phyloP scores from a whole-genome alignment of 129 eudicot genomes.

The Logfia minima region DNA sequence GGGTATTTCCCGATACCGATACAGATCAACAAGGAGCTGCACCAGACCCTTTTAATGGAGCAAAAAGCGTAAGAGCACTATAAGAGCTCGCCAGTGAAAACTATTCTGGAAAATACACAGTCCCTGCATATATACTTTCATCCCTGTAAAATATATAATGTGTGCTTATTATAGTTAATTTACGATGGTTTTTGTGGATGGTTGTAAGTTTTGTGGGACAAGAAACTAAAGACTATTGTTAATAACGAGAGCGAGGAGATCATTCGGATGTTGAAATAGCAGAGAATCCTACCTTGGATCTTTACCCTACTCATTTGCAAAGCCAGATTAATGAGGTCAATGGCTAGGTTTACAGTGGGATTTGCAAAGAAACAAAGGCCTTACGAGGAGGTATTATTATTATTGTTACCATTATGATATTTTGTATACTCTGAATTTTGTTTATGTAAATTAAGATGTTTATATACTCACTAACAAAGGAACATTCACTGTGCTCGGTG shows the following conservation, averaged over 20 bases:
- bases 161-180: neutral
- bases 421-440: neutral
- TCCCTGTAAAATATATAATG: neutral
- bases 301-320: conserved; percentile 76
- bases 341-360: conserved; percentile 68
- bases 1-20: neutral
- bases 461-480: conserved; percentile 4
- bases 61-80: conserved; percentile 68
- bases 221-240: conserved; percentile 79
- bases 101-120: conserved; percentile 88
- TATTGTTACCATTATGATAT: neutral
- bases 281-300: conserved; percentile 70
- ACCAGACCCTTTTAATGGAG: conserved; percentile 72
- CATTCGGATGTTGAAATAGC: conserved; percentile 87
- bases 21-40: conserved; percentile 80
- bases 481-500: neutral
- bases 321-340: conserved; percentile 69
- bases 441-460: neutral
- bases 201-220: conserved; percentile 88
- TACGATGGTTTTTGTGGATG: conserved; percentile 18
- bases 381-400: conserved; percentile 60
- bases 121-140: conserved; percentile 60
- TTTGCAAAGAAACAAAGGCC: conserved; percentile 92
- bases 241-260: conserved; percentile 91
- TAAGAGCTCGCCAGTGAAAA: conserved; percentile 85